These are phyloP conservation scores for Phytophthora pinifolia DNA, from an alignment of 352 stramenopile species.

Conservation along the genomic window DNA sequence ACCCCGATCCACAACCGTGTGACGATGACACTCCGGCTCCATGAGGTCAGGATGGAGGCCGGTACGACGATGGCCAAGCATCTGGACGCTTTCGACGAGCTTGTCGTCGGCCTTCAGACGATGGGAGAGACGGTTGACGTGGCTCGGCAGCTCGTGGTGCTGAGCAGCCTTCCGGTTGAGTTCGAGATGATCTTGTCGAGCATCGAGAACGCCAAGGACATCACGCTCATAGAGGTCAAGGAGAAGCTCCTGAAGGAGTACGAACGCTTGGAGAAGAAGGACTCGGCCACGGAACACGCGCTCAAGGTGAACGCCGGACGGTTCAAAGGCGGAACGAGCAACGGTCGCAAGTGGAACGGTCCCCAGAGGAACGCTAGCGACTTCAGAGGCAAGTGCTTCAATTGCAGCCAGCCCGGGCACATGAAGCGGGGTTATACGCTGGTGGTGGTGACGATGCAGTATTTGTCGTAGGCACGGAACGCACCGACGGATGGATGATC, in stretches of 20 bases:
- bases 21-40: constrained; percentile 15
- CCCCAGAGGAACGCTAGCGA: not conserved
- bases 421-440: constrained; percentile 5
- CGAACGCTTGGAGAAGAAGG: not conserved
- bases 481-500: constrained; percentile 4
- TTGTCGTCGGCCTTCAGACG: constrained; percentile 17
- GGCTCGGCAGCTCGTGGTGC: constrained; percentile 18
- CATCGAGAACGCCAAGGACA: not conserved
- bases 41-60: constrained; percentile 31
- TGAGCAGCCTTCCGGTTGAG: constrained; percentile 22
- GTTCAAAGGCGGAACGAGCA: not conserved
- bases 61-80: not conserved
- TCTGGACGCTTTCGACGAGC: constrained; percentile 12
- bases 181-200: constrained; percentile 4
- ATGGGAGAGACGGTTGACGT: constrained; percentile 17
- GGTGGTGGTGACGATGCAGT: constrained; percentile 1
- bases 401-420: constrained; percentile 1
- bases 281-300: not conserved
- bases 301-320: constrained; percentile 2
- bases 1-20: constrained; percentile 33
- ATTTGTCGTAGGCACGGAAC: not conserved
- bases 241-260: not conserved
- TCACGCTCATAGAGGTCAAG: not conserved
- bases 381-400: constrained; percentile 10
- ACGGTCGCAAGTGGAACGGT: constrained; percentile 2